Evolutionary conservation across 1,139 yeast genomes (phyloP).

Genomic region (Protomyces macrosporus): DNA sequence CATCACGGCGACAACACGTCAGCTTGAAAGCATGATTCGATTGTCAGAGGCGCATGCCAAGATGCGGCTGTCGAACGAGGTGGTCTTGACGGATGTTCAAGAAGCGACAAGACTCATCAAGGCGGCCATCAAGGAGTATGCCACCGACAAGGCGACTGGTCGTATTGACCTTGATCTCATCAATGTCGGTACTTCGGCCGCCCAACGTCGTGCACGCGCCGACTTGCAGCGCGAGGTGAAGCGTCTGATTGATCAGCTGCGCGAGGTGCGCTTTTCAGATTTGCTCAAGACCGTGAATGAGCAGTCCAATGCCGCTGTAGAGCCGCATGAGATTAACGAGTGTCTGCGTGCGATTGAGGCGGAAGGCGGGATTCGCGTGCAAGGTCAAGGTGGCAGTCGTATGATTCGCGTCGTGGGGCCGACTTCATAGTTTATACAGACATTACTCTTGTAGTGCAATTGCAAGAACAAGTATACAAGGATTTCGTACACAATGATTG

Average conservation of each 20-base stretch:
- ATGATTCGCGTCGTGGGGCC: constrained; percentile 41
- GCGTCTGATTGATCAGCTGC: constrained; percentile 39
- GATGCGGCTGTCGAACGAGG: constrained; percentile 72
- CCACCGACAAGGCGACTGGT: constrained; percentile 96
- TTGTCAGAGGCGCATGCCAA: constrained; percentile 95
- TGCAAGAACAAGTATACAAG: too few relatives aligned
- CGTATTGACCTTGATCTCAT: constrained; percentile 95
- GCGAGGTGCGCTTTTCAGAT: constrained; percentile 55
- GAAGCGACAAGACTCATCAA: constrained; percentile 91
- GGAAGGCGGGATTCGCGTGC: constrained; percentile 66
- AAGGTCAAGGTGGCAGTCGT: constrained; percentile 71
- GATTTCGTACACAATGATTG: not conserved
- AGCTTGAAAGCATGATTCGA: constrained; percentile 91
- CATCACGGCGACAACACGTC: constrained; percentile 96
- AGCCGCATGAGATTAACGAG: constrained; percentile 63
- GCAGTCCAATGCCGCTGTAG: constrained; percentile 61
- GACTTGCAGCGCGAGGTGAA: constrained; percentile 63
- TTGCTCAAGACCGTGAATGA: constrained; percentile 63
- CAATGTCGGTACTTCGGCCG: constrained; percentile 89
- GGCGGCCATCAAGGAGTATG: constrained; percentile 93
- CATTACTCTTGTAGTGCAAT: not conserved
- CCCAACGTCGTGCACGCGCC: constrained; percentile 74
- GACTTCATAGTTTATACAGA: not conserved
- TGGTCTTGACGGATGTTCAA: constrained; percentile 74
- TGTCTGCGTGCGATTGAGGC: constrained; percentile 64